phyloP scores from a whole-genome alignment of 768 basidiomycete species.

The Tricholoma furcatifolium region DNA sequence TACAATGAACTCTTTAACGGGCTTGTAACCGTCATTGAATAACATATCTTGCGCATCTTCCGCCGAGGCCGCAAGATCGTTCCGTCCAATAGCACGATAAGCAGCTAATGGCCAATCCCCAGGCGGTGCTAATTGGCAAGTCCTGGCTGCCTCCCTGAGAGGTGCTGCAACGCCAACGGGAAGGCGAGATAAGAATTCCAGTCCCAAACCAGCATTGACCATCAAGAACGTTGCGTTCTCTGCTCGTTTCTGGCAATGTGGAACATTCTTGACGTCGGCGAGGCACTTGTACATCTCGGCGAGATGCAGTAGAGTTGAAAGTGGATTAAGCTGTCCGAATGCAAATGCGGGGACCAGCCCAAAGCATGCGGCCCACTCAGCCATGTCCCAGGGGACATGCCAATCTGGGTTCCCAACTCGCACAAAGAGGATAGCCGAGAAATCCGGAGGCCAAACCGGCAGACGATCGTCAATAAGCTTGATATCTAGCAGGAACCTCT shows the following conservation, averaged over 20 bases:
- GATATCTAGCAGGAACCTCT: slow-evolving; percentile 28
- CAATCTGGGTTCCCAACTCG: slow-evolving; percentile 66
- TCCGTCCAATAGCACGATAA: slow-evolving; percentile 69
- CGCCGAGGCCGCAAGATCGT: slow-evolving; percentile 71
- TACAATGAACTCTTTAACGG: slow-evolving; percentile 59
- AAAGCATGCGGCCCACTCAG: slow-evolving; percentile 46
- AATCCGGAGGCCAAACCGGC: slow-evolving; percentile 77
- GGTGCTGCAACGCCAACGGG: slow-evolving; percentile 76
- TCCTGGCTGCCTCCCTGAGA: slow-evolving; percentile 79
- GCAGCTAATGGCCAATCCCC: slow-evolving; percentile 69
- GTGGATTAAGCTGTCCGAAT: slow-evolving; percentile 62
- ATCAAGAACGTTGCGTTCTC: slow-evolving; percentile 61
- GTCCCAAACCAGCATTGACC: slow-evolving; percentile 45
- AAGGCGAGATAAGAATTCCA: slow-evolving; percentile 51
- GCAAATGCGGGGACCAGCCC: slow-evolving; percentile 55
- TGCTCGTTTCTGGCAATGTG: slow-evolving; percentile 60
- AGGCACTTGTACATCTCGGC: slow-evolving; percentile 58
- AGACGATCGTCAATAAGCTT: slow-evolving; percentile 66
- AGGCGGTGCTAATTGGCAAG: slow-evolving; percentile 78
- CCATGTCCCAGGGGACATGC: slow-evolving; percentile 54
- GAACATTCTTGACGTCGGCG: slow-evolving; percentile 53
- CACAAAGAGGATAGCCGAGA: slow-evolving; percentile 63
- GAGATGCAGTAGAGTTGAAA: slow-evolving; percentile 51
- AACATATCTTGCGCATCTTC: slow-evolving; percentile 43
- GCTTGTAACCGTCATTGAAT: slow-evolving; percentile 52